A percentile compares a stretch with the other conserved stretches of the same genome.
phyloP scores from a whole-genome alignment of 2,329 filamentous ascomycete genomes.

The Alternaria triticina region DNA sequence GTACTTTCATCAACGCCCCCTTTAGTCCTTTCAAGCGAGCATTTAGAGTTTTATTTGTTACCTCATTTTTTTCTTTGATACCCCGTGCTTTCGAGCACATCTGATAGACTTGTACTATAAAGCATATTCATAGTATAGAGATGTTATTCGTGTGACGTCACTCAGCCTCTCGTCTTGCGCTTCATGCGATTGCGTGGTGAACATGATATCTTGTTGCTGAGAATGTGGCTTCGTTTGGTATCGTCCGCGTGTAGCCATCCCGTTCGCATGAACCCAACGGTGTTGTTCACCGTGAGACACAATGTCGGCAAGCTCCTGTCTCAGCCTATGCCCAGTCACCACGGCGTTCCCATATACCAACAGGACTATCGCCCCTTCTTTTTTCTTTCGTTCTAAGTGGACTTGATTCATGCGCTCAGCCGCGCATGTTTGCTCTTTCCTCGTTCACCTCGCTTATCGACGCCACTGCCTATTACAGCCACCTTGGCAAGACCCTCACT shows the following conservation, averaged over 20 bases:
- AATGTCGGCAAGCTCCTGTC: neutral
- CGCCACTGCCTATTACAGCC: neutral
- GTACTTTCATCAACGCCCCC: neutral
- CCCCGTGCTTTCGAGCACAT: constrained; percentile 22
- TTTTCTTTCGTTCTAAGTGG: neutral
- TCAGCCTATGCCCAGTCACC: neutral
- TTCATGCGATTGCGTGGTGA: neutral
- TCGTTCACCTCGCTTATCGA: neutral
- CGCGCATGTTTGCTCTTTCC: neutral
- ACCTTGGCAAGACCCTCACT: neutral
- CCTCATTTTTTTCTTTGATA: constrained; percentile 25
- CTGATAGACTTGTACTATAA: constrained; percentile 24
- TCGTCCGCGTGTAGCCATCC: neutral
- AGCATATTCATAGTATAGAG: constrained; percentile 1
- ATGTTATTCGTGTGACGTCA: neutral
- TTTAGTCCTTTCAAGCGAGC: constrained; percentile 19
- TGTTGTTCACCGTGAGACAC: neutral
- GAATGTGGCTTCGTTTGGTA: neutral
- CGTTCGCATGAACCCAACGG: neutral
- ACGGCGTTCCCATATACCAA: neutral
- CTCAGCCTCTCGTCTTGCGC: neutral
- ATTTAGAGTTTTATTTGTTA: constrained; percentile 13
- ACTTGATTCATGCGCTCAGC: neutral
- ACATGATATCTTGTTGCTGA: neutral
- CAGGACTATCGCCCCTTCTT: neutral